Evolutionary conservation across 2,329 filamentous ascomycete genomes (phyloP).

Genomic region (Talaromyces sp.): DNA sequence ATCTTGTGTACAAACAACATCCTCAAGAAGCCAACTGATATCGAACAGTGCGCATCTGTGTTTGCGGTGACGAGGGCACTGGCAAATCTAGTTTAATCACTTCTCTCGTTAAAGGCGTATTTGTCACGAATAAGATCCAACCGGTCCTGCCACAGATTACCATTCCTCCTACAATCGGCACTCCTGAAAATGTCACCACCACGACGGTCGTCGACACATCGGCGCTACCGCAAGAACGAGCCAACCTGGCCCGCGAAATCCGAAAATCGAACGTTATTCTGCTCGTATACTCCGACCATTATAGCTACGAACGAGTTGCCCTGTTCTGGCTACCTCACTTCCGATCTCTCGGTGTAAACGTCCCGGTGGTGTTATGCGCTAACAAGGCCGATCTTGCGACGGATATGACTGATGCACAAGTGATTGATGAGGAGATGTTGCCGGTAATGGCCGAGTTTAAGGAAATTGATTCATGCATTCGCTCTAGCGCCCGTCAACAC

Average conservation of each 20-base stretch:
- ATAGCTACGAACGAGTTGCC: conserved; percentile 95
- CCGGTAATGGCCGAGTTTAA: conserved; percentile 98
- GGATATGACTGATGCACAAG: conserved; percentile 72
- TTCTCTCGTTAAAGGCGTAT: conserved; percentile 94
- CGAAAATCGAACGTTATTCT: conserved; percentile 96
- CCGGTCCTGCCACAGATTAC: conserved; percentile 91
- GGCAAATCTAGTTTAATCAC: conserved; percentile 92
- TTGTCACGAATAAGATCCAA: conserved; percentile 93
- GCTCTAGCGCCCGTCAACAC: conserved; percentile 86
- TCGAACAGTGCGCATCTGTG: conserved; percentile 75
- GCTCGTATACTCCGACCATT: conserved; percentile 95
- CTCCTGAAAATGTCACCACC: conserved; percentile 93
- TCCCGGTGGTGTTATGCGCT: conserved; percentile 92
- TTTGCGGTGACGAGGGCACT: conserved; percentile 94
- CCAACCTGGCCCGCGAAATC: conserved; percentile 86
- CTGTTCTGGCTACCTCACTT: conserved; percentile 99
- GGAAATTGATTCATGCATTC: conserved; percentile 96
- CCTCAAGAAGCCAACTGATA: neutral
- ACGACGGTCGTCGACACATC: conserved; percentile 93
- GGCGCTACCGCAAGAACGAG: conserved; percentile 87
- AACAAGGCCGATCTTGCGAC: conserved; percentile 91
- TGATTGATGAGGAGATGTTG: conserved; percentile 95
- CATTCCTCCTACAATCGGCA: conserved; percentile 86
- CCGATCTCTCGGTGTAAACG: conserved; percentile 94
- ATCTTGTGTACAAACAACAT: neutral